phyloP scores from a whole-genome alignment of 257 asterid genomes.

The Fraxinus pennsylvanica region DNA sequence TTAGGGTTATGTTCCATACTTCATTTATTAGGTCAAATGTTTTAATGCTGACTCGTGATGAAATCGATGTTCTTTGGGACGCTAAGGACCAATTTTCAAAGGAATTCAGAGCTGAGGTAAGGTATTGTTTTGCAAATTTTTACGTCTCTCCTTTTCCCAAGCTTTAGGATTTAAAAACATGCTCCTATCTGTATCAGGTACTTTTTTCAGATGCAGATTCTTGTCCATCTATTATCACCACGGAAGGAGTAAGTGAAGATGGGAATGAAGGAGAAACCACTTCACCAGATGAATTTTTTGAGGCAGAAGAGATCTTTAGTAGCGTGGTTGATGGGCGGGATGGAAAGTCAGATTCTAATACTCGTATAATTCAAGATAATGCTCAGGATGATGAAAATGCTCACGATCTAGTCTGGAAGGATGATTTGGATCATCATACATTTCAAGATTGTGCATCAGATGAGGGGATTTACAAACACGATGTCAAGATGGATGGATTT shows the following conservation, averaged over 20 bases:
- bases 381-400: slow-evolving; percentile 45
- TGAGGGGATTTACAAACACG: slow-evolving; percentile 53
- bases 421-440: slow-evolving; percentile 63
- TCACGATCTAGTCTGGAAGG: slow-evolving; percentile 49
- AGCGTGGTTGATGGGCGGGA: slow-evolving; percentile 63
- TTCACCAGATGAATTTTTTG: slow-evolving; percentile 84
- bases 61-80: slow-evolving; percentile 89
- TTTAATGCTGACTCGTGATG: slow-evolving; percentile 80
- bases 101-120: slow-evolving; percentile 93
- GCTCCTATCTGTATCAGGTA: slow-evolving; percentile 64
- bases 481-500: slow-evolving; percentile 26
- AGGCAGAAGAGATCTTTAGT: slow-evolving; percentile 97
- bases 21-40: slow-evolving; percentile 86
- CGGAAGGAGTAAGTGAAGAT: slow-evolving; percentile 62
- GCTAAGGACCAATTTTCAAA: slow-evolving; percentile 71
- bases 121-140: slow-evolving; percentile 37
- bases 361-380: slow-evolving; percentile 39
- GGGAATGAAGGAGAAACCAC: slow-evolving; percentile 69
- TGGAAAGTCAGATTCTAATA: slow-evolving; percentile 59
- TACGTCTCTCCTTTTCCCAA: slow-evolving; percentile 36
- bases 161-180: slow-evolving; percentile 44
- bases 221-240: slow-evolving; percentile 47
- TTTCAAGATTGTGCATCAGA: slow-evolving; percentile 89
- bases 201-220: slow-evolving; percentile 90
- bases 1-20: slow-evolving; percentile 90